phyloP scores from a whole-genome alignment of 257 asterid genomes.

The Craterostigma plantagineum region DNA sequence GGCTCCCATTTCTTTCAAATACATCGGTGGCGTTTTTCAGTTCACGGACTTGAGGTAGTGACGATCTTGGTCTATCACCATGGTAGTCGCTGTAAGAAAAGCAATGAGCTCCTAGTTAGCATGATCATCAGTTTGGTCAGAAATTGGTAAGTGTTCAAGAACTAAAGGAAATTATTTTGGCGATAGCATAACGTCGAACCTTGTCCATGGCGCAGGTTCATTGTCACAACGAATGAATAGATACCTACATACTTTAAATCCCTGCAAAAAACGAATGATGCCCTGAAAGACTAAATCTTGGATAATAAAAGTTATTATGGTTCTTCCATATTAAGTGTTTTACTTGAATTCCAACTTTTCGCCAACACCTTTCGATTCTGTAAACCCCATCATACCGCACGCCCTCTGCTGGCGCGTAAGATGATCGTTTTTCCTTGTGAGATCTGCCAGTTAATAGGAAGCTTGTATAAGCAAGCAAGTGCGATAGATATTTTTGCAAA shows the following conservation, averaged over 20 bases:
- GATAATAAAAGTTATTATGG: neutral
- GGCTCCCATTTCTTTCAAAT: slow-evolving; percentile 40
- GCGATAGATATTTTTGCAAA: neutral
- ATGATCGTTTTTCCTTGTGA: slow-evolving; percentile 55
- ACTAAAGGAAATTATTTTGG: neutral
- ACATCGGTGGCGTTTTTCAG: slow-evolving; percentile 32
- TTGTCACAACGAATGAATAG: slow-evolving; percentile 74
- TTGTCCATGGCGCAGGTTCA: slow-evolving; percentile 89
- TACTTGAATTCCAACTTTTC: slow-evolving; percentile 60
- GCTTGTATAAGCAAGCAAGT: neutral
- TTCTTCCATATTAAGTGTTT: neutral
- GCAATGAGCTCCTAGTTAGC: slow-evolving; percentile 5
- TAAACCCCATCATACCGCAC: slow-evolving; percentile 73
- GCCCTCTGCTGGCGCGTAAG: slow-evolving; percentile 65
- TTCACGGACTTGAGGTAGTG: slow-evolving; percentile 51
- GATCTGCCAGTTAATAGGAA: slow-evolving; percentile 31
- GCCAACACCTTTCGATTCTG: slow-evolving; percentile 68
- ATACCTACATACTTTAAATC: slow-evolving; percentile 63
- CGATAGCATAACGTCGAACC: slow-evolving; percentile 18
- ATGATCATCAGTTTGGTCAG: slow-evolving; percentile 2
- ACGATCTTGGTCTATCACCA: slow-evolving; percentile 49
- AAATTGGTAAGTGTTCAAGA: slow-evolving; percentile 2
- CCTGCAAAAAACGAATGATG: slow-evolving; percentile 14
- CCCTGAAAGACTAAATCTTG: neutral
- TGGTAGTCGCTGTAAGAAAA: slow-evolving; percentile 50